Percentiles rank a stretch among this genome's conserved stretches.
phyloP scores from a whole-genome alignment of 2,329 filamentous ascomycete species.

The Emmonsia crescens region DNA sequence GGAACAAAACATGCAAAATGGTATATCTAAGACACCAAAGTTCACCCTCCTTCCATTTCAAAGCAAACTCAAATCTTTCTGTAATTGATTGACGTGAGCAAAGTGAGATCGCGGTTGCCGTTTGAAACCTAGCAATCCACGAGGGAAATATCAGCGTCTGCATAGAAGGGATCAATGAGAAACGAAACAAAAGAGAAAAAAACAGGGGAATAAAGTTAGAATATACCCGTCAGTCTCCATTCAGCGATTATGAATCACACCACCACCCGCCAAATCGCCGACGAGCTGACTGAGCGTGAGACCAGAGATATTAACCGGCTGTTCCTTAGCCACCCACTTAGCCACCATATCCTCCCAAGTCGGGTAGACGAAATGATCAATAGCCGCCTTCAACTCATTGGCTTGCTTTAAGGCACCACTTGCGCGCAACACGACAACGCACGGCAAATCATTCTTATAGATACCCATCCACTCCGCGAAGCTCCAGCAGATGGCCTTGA shows the following conservation, averaged over 20 bases:
- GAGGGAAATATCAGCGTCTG: neutral
- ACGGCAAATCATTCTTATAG: neutral
- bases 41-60: neutral
- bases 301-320: neutral
- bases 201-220: neutral
- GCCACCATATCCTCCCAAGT: neutral
- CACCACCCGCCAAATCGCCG: neutral
- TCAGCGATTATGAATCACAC: neutral
- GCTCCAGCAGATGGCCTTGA: neutral
- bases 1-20: neutral
- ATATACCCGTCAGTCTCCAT: neutral
- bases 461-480: constrained; percentile 1
- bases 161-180: neutral
- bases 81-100: neutral
- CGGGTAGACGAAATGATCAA: constrained; percentile 1
- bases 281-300: neutral
- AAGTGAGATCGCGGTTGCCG: neutral
- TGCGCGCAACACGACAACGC: neutral
- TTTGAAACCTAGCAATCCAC: neutral
- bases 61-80: neutral
- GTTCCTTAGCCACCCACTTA: neutral
- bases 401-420: neutral
- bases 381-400: neutral
- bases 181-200: neutral
- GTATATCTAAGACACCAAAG: neutral